A percentile compares a stretch with the other conserved stretches of the same genome.
phyloP scores from a whole-genome alignment of 495 filamentous ascomycete genomes.

The Xylaria grammica region DNA sequence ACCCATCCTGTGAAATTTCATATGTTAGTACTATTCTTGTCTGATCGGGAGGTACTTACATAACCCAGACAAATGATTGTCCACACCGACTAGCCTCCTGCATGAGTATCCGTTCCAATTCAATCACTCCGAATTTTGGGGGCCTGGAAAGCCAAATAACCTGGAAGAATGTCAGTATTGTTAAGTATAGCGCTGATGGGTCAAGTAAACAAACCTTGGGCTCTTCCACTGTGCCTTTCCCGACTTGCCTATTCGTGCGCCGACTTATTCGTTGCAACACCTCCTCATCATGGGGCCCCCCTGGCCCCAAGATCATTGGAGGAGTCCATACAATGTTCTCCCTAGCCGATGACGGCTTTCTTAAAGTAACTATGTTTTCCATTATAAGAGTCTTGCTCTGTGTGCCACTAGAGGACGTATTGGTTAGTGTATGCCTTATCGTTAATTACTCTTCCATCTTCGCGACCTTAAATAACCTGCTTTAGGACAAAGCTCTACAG shows the following conservation, averaged over 20 bases:
- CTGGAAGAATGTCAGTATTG: background rate
- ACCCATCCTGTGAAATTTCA: constrained; percentile 1
- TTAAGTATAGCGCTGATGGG: background rate
- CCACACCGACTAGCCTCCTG: background rate
- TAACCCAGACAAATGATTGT: constrained; percentile 6
- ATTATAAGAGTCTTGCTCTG: no score
- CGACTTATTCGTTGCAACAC: background rate
- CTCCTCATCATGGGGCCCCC: background rate
- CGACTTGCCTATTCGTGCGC: background rate
- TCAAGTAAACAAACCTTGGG: background rate
- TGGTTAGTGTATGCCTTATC: no score
- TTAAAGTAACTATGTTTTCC: background rate
- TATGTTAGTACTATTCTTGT: background rate
- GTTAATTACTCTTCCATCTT: no score
- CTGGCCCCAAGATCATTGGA: background rate
- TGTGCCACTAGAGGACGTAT: no score
- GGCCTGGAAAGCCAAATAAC: background rate
- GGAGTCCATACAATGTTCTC: constrained; percentile 1
- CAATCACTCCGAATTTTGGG: background rate
- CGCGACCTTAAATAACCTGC: no score
- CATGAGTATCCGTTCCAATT: background rate
- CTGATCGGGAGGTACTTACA: background rate
- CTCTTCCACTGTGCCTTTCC: background rate
- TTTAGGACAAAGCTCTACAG: no score
- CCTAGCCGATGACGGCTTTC: background rate